Percentiles rank a stretch among this genome's conserved stretches.
These are phyloP conservation scores for Urostyla sp. DNA, from an alignment of 73 alveolate genomes.

Conservation along the genomic window DNA sequence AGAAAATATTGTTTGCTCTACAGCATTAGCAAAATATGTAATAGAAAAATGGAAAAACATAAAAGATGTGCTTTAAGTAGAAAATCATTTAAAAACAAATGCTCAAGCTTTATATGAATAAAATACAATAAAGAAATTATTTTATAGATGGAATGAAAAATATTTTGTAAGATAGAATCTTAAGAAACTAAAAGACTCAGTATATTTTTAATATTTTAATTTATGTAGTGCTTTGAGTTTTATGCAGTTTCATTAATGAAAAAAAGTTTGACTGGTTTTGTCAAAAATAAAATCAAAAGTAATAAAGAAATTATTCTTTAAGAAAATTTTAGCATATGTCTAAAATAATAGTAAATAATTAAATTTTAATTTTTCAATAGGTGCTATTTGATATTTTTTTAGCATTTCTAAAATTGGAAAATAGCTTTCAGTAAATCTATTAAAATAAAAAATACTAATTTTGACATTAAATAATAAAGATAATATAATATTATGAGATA, in stretches of 20 bases:
- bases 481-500: no score
- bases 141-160: slow-evolving; percentile 13
- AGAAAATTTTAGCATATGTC: background rate
- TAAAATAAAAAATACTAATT: background rate
- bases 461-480: no score
- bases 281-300: background rate
- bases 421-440: background rate
- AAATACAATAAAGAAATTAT: background rate
- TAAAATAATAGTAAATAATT: background rate
- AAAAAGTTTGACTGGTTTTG: background rate
- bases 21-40: slow-evolving; percentile 46
- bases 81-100: background rate
- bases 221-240: slow-evolving; percentile 37
- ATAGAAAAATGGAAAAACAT: slow-evolving; percentile 49
- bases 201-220: background rate
- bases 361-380: background rate
- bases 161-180: background rate
- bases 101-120: slow-evolving; percentile 22
- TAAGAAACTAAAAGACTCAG: slow-evolving; percentile 25
- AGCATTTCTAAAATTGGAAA: background rate
- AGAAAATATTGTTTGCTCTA: slow-evolving; percentile 36
- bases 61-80: slow-evolving; percentile 25
- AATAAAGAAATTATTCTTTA: background rate
- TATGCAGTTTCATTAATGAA: slow-evolving; percentile 1
- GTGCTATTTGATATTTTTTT: background rate